Conservation (phyloP, 768 basidiomycete species). For the Trametes meyenii region DNA sequence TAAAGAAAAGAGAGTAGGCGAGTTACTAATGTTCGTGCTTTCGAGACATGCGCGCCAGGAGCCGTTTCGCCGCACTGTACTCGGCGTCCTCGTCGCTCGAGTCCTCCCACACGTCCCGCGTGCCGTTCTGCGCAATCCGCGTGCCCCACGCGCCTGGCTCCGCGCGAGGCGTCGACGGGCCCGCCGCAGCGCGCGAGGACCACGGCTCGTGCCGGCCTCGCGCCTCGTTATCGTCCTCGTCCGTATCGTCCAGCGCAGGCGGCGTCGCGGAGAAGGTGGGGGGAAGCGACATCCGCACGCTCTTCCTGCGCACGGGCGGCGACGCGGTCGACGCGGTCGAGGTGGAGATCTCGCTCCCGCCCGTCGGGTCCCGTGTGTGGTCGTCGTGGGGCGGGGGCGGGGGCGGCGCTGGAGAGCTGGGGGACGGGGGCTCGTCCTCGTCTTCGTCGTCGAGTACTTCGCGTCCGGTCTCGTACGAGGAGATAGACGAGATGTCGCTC, state of each 20-base stretch:
- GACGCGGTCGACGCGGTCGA: constrained; percentile 31
- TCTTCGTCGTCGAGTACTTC: constrained; percentile 51
- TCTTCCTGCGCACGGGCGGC: constrained; percentile 53
- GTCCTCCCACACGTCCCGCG: constrained; percentile 64
- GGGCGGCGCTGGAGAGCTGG: constrained; percentile 13
- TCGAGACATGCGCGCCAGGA: constrained; percentile 52
- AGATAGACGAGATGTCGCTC: constrained; percentile 52
- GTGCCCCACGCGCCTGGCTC: constrained; percentile 26
- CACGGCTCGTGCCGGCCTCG: constrained; percentile 26
- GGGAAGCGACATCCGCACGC: constrained; percentile 75
- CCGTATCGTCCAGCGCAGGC: constrained; percentile 52
- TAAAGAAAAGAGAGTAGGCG: background rate
- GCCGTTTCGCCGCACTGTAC: constrained; percentile 58
- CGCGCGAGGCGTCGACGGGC: constrained; percentile 21
- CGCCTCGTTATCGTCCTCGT: constrained; percentile 44
- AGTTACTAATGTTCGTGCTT: constrained; percentile 25
- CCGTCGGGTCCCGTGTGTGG: constrained; percentile 1
- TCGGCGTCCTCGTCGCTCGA: constrained; percentile 72
- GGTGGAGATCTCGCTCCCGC: constrained; percentile 35
- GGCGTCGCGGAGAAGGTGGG: constrained; percentile 78
- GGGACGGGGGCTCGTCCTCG: constrained; percentile 3
- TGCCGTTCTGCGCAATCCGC: constrained; percentile 22
- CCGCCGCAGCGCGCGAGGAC: constrained; percentile 16
- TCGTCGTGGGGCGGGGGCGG: constrained; percentile 28
- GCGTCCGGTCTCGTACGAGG: constrained; percentile 68